phyloP scores from a whole-genome alignment of 2,329 filamentous ascomycete species.

The Neonectria faginata region DNA sequence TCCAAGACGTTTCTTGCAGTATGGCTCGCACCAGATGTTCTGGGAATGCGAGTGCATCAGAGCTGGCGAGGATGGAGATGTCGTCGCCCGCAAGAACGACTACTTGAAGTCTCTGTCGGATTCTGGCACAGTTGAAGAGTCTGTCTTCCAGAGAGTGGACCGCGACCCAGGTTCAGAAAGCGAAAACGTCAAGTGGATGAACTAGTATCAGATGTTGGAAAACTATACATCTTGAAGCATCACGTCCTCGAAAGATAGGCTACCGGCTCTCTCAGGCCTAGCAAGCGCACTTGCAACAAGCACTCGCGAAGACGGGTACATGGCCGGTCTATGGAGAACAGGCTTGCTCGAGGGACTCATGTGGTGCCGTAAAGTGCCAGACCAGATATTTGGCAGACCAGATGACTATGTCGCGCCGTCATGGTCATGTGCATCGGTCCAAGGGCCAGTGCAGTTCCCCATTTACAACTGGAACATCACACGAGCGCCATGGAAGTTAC shows the following conservation, averaged over 20 bases:
- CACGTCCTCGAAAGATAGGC: constrained; percentile 5
- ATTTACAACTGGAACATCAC: neutral
- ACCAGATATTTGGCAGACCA: constrained; percentile 4
- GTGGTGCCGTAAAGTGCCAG: constrained; percentile 11
- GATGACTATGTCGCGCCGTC: constrained; percentile 17
- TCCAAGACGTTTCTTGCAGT: constrained; percentile 14
- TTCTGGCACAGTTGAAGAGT: neutral
- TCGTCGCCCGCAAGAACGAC: neutral
- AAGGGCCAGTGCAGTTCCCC: constrained; percentile 9
- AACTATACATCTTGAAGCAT: constrained; percentile 16
- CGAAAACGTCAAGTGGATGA: neutral
- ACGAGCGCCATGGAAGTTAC: neutral
- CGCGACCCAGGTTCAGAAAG: neutral
- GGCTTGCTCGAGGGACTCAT: constrained; percentile 12
- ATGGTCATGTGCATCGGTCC: constrained; percentile 25
- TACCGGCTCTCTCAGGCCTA: constrained; percentile 19
- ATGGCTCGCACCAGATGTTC: constrained; percentile 17
- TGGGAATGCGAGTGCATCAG: constrained; percentile 21
- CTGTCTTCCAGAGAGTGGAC: neutral
- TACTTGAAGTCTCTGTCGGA: neutral
- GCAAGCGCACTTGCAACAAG: constrained; percentile 10
- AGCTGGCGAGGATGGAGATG: constrained; percentile 10
- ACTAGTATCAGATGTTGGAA: constrained; percentile 16
- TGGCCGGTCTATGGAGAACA: constrained; percentile 18
- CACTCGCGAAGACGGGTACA: constrained; percentile 1